Base-by-base conservation (phyloP, 495 filamentous ascomycete species). In the Aspergillus cristatus region DNA sequence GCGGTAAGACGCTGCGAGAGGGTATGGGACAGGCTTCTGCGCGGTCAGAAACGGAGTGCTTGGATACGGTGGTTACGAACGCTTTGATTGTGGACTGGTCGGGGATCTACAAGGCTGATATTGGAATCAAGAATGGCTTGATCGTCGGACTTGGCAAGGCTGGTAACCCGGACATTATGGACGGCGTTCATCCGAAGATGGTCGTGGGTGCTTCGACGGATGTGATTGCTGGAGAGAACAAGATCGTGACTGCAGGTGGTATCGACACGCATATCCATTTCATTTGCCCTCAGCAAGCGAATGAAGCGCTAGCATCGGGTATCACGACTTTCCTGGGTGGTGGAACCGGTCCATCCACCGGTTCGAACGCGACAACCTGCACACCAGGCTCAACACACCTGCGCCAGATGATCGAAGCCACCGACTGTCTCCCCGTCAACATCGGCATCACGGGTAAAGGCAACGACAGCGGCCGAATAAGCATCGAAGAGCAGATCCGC, bases 131-230 rank as follows among this genome's bases (percentile, higher is more conserved):
- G 54, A 61, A 90, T 39, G 90, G 91, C 1, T 40, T 84, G 4
- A 96, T 98, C 57, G 80, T 79, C 29, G 91, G 81, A 2, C 93
- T 98, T 48, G 91, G 91, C 24, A 97, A 97, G 60, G 86, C 90
- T 12, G 91, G 91, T 12, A 98, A 97, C 49, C 91, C 91, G 2
- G 93, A 98, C 63, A 74, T 94, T 25, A 98, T 97, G 93, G 80
- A 88, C 25, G 84, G 83, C 3, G 88, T 98, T 13, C 71, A 82
- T 44, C 65, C 72, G 2, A 70, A 78, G 28, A 76, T 98, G 76
- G 65, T 95, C 3, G 79, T 97, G 11, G 91, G 93, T 2, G 78
- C 79, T 24, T 87, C 86, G 40, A 98, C 91, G 0, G 91, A 98
- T 64, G 85, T 96, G n/a, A 81, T 98, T 54, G 89, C 91, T 7